Conservation (phyloP, 2,329 filamentous ascomycete species). For the Mycosphaerella sp. region DNA sequence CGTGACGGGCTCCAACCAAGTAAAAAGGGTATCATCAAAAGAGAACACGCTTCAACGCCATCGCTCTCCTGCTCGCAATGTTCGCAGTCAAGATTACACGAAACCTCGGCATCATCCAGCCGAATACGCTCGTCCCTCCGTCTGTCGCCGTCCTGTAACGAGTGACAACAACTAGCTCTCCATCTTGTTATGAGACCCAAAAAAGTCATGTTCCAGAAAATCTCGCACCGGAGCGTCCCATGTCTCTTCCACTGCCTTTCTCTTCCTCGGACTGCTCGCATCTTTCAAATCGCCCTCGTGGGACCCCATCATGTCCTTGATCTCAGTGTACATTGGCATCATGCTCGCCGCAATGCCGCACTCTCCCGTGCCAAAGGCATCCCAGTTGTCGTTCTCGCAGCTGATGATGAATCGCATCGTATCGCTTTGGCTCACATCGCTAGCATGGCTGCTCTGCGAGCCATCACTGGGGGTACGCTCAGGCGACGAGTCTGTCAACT, state of each 20-base stretch:
- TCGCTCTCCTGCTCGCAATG: too few species aligned
- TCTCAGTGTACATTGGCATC: constrained; percentile 20
- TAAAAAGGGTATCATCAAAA: too few species aligned
- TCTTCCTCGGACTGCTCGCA: constrained; percentile 19
- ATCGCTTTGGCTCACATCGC: constrained; percentile 38
- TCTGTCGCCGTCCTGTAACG: too few species aligned
- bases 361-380: constrained; percentile 17
- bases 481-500: constrained; percentile 12
- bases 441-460: constrained; percentile 36
- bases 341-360: constrained; percentile 17
- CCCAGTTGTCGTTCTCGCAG: constrained; percentile 16
- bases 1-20: too few species aligned
- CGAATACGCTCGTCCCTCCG: too few species aligned
- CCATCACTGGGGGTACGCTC: constrained; percentile 28
- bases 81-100: too few species aligned
- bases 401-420: constrained; percentile 19
- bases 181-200: neutral
- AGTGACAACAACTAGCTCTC: neutral
- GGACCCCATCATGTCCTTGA: constrained; percentile 19
- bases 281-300: constrained; percentile 9
- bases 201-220: neutral
- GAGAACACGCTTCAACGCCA: too few species aligned
- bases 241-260: constrained; percentile 17
- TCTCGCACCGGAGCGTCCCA: constrained; percentile 16
- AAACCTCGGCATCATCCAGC: too few species aligned